Evolutionary conservation across 1,139 yeast genomes (phyloP).

Genomic region (Taiozyma sp.): DNA sequence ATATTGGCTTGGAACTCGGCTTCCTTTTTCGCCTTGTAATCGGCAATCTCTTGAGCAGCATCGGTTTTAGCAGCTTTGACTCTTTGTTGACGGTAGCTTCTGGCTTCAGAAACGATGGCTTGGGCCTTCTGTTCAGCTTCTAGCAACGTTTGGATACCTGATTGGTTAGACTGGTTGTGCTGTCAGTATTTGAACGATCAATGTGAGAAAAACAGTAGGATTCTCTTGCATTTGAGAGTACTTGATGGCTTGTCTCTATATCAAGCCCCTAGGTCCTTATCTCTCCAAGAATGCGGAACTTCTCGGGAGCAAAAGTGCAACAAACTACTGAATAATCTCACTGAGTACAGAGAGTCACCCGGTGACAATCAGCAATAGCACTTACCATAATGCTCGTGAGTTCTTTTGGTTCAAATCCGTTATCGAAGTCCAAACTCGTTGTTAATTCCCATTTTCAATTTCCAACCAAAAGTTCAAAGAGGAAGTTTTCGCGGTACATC

Average conservation of each 20-base stretch:
- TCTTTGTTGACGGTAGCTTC: slow-evolving; percentile 80
- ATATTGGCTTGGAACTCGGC: slow-evolving; percentile 73
- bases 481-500: neutral
- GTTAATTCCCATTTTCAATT: neutral
- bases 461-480: neutral
- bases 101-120: slow-evolving; percentile 87
- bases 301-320: neutral
- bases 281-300: neutral
- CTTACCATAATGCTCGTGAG: neutral
- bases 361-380: neutral
- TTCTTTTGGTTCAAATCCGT: neutral
- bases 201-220: neutral
- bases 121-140: slow-evolving; percentile 96
- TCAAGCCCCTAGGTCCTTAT: neutral
- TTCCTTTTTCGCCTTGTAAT: slow-evolving; percentile 83
- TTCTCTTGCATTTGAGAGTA: neutral
- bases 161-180: slow-evolving; percentile 15
- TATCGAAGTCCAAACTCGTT: neutral
- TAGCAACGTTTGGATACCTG: slow-evolving; percentile 22
- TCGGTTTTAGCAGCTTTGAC: slow-evolving; percentile 93
- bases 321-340: neutral
- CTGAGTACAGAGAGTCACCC: neutral
- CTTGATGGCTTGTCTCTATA: neutral
- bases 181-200: neutral
- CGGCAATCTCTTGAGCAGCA: slow-evolving; percentile 85